These are phyloP conservation scores for Sphagnum magellanicum DNA, from an alignment of 228 moss, liverwort and hornwort genomes.

Conservation along the genomic window DNA sequence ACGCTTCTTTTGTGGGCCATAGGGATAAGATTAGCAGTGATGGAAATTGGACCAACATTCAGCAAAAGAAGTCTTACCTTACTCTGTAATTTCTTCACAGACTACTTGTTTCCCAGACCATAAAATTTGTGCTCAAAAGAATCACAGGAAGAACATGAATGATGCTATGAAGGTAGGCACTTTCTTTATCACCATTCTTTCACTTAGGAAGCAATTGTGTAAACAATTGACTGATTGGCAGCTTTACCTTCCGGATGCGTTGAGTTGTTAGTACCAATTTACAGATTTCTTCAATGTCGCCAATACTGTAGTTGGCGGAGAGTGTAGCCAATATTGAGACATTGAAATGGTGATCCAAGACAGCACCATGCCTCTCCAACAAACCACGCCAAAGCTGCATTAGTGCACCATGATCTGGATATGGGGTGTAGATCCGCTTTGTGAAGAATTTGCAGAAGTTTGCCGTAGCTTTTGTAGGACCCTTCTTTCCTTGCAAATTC, in stretches of 20 bases:
- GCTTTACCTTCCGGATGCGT: conserved; percentile 56
- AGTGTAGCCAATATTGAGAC: conserved; percentile 61
- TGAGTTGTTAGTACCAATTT: conserved; percentile 33
- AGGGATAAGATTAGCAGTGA: neutral
- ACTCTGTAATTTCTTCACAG: neutral
- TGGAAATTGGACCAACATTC: neutral
- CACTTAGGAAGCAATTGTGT: neutral
- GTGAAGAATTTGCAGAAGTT: conserved; percentile 72
- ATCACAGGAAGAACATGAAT: neutral
- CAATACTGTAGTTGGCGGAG: conserved; percentile 57
- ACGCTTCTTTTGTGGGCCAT: neutral
- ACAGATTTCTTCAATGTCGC: conserved; percentile 64
- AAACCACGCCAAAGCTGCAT: conserved; percentile 61
- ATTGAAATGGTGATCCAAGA: conserved; percentile 67
- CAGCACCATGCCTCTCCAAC: conserved; percentile 72
- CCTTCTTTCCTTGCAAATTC: conserved; percentile 78
- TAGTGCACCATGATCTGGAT: conserved; percentile 66
- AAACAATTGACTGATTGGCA: too few species aligned
- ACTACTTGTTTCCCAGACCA: neutral
- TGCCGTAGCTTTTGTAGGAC: conserved; percentile 56
- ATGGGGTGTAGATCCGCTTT: conserved; percentile 77
- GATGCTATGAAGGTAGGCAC: neutral
- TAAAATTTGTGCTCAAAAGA: neutral
- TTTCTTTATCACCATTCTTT: neutral
- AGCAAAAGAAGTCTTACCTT: neutral